Evolutionary conservation across 169 alveolate genomes (phyloP), one percentile per base, ranked within the genome.

Genomic region (Plasmodium malariae): DNA sequence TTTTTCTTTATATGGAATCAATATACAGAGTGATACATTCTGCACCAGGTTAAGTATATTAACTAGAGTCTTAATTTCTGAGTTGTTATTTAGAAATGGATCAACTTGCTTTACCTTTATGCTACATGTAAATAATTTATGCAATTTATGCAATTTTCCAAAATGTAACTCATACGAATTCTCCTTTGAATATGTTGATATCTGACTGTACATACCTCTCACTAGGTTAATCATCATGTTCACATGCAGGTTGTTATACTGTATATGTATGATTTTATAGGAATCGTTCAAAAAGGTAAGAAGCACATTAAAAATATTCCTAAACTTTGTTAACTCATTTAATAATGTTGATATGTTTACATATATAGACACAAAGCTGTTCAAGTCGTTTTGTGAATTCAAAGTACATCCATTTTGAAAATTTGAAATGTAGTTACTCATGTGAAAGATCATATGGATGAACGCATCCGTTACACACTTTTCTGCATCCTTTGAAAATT

Each of bases 291-390:
- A 34, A 32, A 63, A 43, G 1, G 1, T 7, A 14, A 32, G 1
- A 45, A 63, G 11, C 0, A 19, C 26, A 54, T 28, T 45, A 63
- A 32, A 40, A 24, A 40, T 48, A 17, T 62, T 43, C 36, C 12
- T 7, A 7, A 11, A 3, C 28, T 45, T 63, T 63, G 12, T 28
- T 48, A 78, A 32, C 17, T 78, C 78, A 3, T 26, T 21, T n/a
- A 78, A 37, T 34, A 78, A 17, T 17, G 48, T 45, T 60, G 89
- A 49, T 37, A 48, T 7, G 14, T 78, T 40, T 4, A 62, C 69
- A 40, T 78, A 78, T 32, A 78, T 78, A n/a, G 63, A 63, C n/a
- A 68, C 12, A 78, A 78, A 45, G 24, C 76, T 78, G 40, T 78
- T 65, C 3, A 78, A 55, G 34, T 62, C 89, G 28, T 78, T 78